Base-by-base conservation (phyloP, 129 eudicot genomes). In the Smallanthus sonchifolius region DNA sequence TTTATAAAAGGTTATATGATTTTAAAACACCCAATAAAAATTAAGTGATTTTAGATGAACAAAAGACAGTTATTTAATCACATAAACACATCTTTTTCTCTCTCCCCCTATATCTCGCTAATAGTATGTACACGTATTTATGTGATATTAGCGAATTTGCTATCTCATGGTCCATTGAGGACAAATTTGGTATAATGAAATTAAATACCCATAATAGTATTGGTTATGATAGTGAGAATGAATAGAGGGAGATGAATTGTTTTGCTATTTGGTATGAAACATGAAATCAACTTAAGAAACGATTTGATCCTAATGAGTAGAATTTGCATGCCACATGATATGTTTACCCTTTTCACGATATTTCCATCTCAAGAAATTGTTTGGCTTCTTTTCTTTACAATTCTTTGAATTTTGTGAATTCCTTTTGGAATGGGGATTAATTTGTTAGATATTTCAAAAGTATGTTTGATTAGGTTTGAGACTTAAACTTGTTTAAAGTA, bases 381-480 rank as follows among this genome's bases (percentile, higher is more conserved):
- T 52, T 15, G 6, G 60, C 17, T 52, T 52, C 30, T 51, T 51
- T 51, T n/a, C 28, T 52, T 49, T 2, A 2, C 9, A 15, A 2
- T 55, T 20, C 32, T 19, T 55, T 55, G 62, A 14, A 55, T 55
- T 17, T 54, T 17, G 30, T 54, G 30, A 37, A 8, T 0, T 20
- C 70, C 20, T 7, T 40, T 15, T 4, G 35, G 16, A 14, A 40
- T 43, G 3, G 2, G 24, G 4, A 43, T 13, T 0, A 7, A 69
- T n/a, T 4, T 44, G 69, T 60, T 60, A 3, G 77, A 69, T 60
- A 60, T 73, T 44, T 61, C 20, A 32, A 45, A 74, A 74, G 60
- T 17, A 42, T 34, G 44, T n/a, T 55, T 34, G 17, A 24, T 72
- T 62, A 42, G 47, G 57, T 57, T 34, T 8, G 4, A 2, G 19